Evolutionary conservation across 768 basidiomycete species (phyloP).

Genomic region (Agrocybe pediades): DNA sequence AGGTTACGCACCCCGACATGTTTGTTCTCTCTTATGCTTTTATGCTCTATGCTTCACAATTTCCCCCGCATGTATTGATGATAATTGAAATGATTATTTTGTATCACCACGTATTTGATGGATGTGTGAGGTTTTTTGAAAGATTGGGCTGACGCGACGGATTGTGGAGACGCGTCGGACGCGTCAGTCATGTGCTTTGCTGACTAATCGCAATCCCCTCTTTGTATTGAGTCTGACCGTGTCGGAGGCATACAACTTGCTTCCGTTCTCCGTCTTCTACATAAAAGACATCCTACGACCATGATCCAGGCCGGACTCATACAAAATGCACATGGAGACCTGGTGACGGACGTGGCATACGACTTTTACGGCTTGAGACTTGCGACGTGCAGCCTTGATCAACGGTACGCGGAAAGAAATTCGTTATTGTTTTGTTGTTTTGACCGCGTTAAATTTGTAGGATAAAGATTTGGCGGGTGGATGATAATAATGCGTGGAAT

Average conservation of each 20-base stretch:
- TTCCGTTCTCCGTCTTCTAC: background rate
- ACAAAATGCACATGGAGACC: conserved; percentile 75
- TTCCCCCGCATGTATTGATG: conserved; percentile 5
- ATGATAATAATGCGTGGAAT: conserved; percentile 78
- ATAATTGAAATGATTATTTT: background rate
- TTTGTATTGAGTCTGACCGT: background rate
- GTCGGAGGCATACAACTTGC: background rate
- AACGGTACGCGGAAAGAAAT: conserved; percentile 49
- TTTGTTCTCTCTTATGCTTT: background rate
- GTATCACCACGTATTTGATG: background rate
- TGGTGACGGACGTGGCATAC: conserved; percentile 85
- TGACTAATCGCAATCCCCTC: background rate
- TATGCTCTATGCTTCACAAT: background rate
- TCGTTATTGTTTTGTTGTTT: no score
- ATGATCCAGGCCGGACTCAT: conserved; percentile 86
- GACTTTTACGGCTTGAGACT: conserved; percentile 87
- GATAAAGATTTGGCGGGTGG: conserved; percentile 85
- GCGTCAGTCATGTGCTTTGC: background rate
- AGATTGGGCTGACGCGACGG: no score
- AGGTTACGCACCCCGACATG: background rate
- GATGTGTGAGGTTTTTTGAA: no score
- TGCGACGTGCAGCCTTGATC: conserved; percentile 82
- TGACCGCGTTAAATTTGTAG: conserved; percentile 36
- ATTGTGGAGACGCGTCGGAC: no score
- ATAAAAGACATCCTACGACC: background rate